phyloP scores from a whole-genome alignment of 2,329 filamentous ascomycete genomes.

The Penicillium concentricum region DNA sequence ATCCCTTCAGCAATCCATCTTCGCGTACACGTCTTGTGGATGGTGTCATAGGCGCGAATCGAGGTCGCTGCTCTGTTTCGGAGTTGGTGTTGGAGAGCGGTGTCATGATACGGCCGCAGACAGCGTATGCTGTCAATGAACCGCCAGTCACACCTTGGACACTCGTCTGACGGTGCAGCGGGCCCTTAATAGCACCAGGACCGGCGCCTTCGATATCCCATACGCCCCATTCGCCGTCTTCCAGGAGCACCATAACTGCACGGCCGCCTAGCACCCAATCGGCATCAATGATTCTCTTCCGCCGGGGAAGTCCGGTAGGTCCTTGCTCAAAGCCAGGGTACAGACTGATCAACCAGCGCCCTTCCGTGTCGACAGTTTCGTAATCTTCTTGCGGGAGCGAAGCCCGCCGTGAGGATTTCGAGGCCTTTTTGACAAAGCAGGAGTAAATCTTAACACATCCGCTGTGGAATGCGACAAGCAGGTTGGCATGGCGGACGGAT shows the following conservation, averaged over 20 bases:
- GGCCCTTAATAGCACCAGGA: slow-evolving; percentile 40
- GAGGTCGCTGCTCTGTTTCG: slow-evolving; percentile 32
- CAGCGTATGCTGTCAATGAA: slow-evolving; percentile 43
- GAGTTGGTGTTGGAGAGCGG: slow-evolving; percentile 28
- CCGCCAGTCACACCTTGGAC: slow-evolving; percentile 42
- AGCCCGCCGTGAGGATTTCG: slow-evolving; percentile 28
- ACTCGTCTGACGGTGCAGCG: slow-evolving; percentile 38
- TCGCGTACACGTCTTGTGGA: slow-evolving; percentile 48
- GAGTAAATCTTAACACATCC: slow-evolving; percentile 60
- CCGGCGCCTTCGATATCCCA: slow-evolving; percentile 50
- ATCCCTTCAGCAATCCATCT: slow-evolving; percentile 45
- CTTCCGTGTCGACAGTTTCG: slow-evolving; percentile 35
- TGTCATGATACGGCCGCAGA: slow-evolving; percentile 41
- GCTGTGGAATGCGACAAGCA: slow-evolving; percentile 56
- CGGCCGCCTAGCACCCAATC: slow-evolving; percentile 48
- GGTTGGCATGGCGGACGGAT: slow-evolving; percentile 52
- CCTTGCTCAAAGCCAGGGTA: slow-evolving; percentile 42
- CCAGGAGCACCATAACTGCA: slow-evolving; percentile 46
- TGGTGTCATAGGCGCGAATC: slow-evolving; percentile 49
- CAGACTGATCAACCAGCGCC: slow-evolving; percentile 47
- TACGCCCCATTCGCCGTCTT: slow-evolving; percentile 50
- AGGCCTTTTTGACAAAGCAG: slow-evolving; percentile 41
- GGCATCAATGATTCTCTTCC: slow-evolving; percentile 47
- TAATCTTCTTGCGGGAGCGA: slow-evolving; percentile 32
- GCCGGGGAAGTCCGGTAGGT: slow-evolving; percentile 28